Percentiles rank a stretch among this genome's conserved stretches.
These are phyloP conservation scores for Colletotrichum agaves DNA, from an alignment of 2,329 filamentous ascomycete species.

Conservation along the genomic window DNA sequence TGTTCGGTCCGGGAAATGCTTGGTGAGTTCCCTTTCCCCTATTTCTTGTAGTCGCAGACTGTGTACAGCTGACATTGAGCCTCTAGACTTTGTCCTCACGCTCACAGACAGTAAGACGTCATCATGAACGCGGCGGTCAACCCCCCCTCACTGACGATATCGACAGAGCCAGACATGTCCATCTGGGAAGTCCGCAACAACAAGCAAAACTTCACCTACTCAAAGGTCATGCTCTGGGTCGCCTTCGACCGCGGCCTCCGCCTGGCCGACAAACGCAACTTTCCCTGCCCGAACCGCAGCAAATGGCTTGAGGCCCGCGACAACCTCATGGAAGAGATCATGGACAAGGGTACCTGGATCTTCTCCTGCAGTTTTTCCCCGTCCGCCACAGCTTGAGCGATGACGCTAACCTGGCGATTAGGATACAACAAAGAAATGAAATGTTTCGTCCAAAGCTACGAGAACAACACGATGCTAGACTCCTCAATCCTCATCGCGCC, in stretches of 20 bases:
- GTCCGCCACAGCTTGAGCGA: too few relatives aligned
- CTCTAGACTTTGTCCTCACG: conserved; percentile 73
- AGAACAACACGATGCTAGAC: conserved; percentile 75
- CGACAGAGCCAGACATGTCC: conserved; percentile 76
- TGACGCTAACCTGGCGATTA: conserved; percentile 35
- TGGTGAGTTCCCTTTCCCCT: conserved; percentile 47
- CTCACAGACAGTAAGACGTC: conserved; percentile 65
- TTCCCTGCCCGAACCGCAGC: conserved; percentile 76
- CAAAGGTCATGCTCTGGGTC: conserved; percentile 87
- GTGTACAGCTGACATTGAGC: neutral
- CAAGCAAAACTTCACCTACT: conserved; percentile 82
- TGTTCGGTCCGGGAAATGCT: conserved; percentile 74
- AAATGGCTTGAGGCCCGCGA: conserved; percentile 76
- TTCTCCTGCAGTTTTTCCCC: neutral
- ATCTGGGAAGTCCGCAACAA: conserved; percentile 84
- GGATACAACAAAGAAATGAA: conserved; percentile 77
- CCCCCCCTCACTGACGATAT: conserved; percentile 24
- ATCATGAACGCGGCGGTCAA: too few relatives aligned
- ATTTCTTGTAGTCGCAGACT: neutral
- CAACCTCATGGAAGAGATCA: conserved; percentile 77
- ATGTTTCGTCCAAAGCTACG: conserved; percentile 81
- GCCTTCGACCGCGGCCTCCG: conserved; percentile 80
- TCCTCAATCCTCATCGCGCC: conserved; percentile 81
- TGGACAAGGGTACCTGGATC: conserved; percentile 69
- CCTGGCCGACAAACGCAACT: conserved; percentile 77